Base-by-base conservation (phyloP, 371 early-diverging fungal species). In the Paraphysoderma sedebokerense region DNA sequence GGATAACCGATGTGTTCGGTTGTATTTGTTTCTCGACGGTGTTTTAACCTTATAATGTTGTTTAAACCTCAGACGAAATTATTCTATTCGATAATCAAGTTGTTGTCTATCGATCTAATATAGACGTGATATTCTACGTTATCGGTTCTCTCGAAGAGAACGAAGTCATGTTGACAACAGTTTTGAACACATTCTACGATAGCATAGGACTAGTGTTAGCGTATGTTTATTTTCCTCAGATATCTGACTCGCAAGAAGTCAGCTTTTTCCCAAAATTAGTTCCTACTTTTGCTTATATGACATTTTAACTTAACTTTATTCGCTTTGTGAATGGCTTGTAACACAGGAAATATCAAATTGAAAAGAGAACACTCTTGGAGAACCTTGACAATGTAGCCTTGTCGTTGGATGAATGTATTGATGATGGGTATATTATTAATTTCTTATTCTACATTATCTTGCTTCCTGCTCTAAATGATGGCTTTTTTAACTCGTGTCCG, bases 361-460 rank as follows among this genome's bases (percentile, higher is more conserved):
- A 92, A 60, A 92, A 92, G 63, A 78, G 91, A 38, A 68, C 79
- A 36, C 66, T 93, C 13, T 64, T 92, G 53, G 92, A 92, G 61
- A 81, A 87, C 65, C 67, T 87, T 47, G 97, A 96, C 64, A 63
- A 87, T 38, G 85, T 87, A 1, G 78, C 85, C 28, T 73, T 96
- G 31, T 86, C 87, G 11, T 60, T 96, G 48, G 97, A 96, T 65
- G 97, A 96, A 59, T 81, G 85, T 29, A 82, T 96, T 23, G 97
- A 96, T 62, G 88, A 87, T 53, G 97, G 97, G 86, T 86, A 68
- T 30, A 26, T 49, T 8, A 41, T 19, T 19, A 28, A n/a, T 5
- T 35, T 24, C 5, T 29, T 12, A 49, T 7, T 52, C 26, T 38
- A 20, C 56, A 76, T 76, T 6, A 80, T 83, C 1, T 2, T 11